Evolutionary conservation across 805 yeast genomes (phyloP).

Genomic region (Saturnispora ahearnii): DNA sequence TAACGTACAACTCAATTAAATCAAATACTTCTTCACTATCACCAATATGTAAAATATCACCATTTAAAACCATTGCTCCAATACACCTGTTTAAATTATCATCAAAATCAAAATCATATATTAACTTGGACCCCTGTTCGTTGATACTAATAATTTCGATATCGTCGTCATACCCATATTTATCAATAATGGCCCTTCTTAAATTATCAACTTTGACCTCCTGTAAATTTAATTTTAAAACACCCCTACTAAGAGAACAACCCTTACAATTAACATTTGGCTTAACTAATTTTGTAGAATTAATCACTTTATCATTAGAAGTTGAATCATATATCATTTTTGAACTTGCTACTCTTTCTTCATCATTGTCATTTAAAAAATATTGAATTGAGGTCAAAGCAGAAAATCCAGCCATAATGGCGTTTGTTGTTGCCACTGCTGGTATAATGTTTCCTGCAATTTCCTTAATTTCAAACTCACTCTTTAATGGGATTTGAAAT

Average conservation of each 20-base stretch:
- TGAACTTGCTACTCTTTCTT: conserved; percentile 27
- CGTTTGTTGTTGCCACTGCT: conserved; percentile 96
- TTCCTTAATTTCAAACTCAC: conserved; percentile 82
- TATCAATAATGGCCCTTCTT: conserved; percentile 37
- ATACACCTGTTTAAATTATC: conserved; percentile 53
- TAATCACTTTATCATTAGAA: conserved; percentile 53
- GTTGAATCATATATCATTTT: conserved; percentile 45
- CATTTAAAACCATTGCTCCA: conserved; percentile 40
- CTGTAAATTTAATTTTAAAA: conserved; percentile 30
- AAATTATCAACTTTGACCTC: conserved; percentile 39
- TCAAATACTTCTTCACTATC: conserved; percentile 71
- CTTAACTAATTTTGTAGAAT: conserved; percentile 48
- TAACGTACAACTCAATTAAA: conserved; percentile 53
- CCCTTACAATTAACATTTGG: conserved; percentile 71
- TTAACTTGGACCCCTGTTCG: conserved; percentile 35
- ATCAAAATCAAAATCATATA: conserved; percentile 84
- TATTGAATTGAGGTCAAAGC: conserved; percentile 59
- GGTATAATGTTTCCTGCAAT: conserved; percentile 98
- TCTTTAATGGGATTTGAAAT: conserved; percentile 60
- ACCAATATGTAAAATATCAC: conserved; percentile 58
- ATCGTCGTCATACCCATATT: conserved; percentile 50
- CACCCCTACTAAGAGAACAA: conserved; percentile 48
- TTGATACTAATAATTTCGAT: conserved; percentile 39
- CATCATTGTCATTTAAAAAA: conserved; percentile 23
- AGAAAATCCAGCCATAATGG: conserved; percentile 86